Conservation (phyloP, 805 yeast species). For the Yamadazyma ubonensis region DNA sequence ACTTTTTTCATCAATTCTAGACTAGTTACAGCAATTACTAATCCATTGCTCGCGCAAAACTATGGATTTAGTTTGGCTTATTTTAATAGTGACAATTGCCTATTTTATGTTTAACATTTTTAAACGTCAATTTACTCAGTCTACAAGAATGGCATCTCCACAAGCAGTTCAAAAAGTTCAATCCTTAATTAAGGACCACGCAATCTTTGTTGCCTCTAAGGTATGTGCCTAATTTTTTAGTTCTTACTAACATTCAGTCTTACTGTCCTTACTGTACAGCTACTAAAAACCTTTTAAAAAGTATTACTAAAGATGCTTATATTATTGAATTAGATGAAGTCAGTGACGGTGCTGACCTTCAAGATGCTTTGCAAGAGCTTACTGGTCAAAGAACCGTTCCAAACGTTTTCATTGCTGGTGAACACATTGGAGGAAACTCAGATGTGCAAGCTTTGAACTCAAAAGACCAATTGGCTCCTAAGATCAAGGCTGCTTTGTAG, state of each 20-base stretch:
- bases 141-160: constrained; percentile 54
- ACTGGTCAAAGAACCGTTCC: constrained; percentile 96
- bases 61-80: constrained; percentile 2
- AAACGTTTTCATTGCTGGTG: constrained; percentile 82
- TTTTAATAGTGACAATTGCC: not conserved
- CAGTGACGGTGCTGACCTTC: constrained; percentile 78
- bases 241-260: constrained; percentile 21
- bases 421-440: constrained; percentile 95
- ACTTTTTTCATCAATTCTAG: too few relatives aligned
- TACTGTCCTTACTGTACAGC: constrained; percentile 45
- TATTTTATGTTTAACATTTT: constrained; percentile 12
- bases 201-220: constrained; percentile 80
- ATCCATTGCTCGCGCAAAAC: not conserved
- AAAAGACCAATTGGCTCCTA: constrained; percentile 54
- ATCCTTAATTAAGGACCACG: constrained; percentile 59
- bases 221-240: constrained; percentile 34
- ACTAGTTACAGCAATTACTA: not conserved
- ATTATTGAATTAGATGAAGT: constrained; percentile 53
- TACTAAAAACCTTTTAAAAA: constrained; percentile 45
- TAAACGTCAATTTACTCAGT: constrained; percentile 9
- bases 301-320: constrained; percentile 46
- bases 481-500: constrained; percentile 41
- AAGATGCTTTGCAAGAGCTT: constrained; percentile 69
- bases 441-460: constrained; percentile 74
- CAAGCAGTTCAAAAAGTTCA: constrained; percentile 59